Percentiles rank a stretch among this genome's conserved stretches.
phyloP scores from a whole-genome alignment of 495 filamentous ascomycete genomes.

The Aspergillus steynii region DNA sequence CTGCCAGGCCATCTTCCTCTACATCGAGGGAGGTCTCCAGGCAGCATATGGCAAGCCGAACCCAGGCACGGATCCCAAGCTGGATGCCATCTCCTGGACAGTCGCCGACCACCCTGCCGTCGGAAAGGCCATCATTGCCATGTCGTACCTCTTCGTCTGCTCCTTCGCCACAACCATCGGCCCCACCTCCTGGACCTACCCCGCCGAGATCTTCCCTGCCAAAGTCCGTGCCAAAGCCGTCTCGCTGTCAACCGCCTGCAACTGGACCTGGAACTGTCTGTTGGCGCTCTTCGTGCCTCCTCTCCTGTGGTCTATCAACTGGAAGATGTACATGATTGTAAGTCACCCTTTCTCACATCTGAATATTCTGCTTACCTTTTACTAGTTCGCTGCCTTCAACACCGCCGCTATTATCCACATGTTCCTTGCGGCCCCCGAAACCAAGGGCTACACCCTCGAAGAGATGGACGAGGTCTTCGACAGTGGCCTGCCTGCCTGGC shows the following conservation, averaged over 20 bases:
- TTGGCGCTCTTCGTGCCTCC: constrained; percentile 21
- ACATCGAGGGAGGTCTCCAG: constrained; percentile 57
- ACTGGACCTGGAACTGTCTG: constrained; percentile 60
- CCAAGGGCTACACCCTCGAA: constrained; percentile 50
- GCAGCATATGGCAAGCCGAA: constrained; percentile 60
- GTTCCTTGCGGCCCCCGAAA: constrained; percentile 59
- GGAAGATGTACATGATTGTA: constrained; percentile 28
- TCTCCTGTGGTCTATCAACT: constrained; percentile 21
- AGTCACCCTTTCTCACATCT: not conserved
- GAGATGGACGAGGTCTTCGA: constrained; percentile 50
- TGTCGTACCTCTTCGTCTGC: constrained; percentile 66
- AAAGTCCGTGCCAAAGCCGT: constrained; percentile 69
- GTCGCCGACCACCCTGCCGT: constrained; percentile 47
- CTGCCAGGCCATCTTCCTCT: constrained; percentile 51
- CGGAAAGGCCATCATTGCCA: constrained; percentile 57
- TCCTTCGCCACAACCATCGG: constrained; percentile 55
- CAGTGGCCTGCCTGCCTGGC: constrained; percentile 18
- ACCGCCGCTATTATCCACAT: constrained; percentile 40
- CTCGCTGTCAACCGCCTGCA: constrained; percentile 61
- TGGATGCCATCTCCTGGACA: constrained; percentile 56
- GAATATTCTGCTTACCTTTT: not conserved
- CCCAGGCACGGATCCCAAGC: constrained; percentile 31
- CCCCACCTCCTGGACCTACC: constrained; percentile 58
- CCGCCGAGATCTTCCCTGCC: constrained; percentile 65
- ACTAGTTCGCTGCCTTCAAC: constrained; percentile 24